Conservation (phyloP, 139 green algal genomes). For the Yamagishiella unicocca region DNA sequence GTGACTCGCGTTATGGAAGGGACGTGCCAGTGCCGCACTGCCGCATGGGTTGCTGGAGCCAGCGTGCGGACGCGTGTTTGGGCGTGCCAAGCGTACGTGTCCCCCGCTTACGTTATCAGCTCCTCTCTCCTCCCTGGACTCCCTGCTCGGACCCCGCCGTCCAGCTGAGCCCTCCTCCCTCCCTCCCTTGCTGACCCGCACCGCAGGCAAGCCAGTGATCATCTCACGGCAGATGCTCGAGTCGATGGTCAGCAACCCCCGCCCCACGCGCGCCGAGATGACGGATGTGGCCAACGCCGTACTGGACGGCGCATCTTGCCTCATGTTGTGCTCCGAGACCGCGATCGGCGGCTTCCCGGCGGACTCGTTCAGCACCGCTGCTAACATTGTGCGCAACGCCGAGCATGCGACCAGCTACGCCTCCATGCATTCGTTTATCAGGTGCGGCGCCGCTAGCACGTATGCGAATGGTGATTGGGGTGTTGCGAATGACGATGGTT, state of each 20-base stretch:
- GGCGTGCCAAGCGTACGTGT: too few species aligned
- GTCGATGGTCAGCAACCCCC: slow-evolving; percentile 69
- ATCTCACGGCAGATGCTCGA: slow-evolving; percentile 70
- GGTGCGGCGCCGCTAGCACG: slow-evolving; percentile 40
- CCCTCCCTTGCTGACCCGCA: too few species aligned
- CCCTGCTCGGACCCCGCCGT: too few species aligned
- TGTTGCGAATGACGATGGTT: too few species aligned
- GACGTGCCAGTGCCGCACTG: too few species aligned
- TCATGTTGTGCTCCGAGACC: slow-evolving; percentile 76
- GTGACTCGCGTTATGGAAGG: too few species aligned
- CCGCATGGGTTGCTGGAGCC: too few species aligned
- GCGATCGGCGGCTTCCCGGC: slow-evolving; percentile 66
- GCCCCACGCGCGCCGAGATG: slow-evolving; percentile 76
- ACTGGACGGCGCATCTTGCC: slow-evolving; percentile 66
- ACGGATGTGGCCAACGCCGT: slow-evolving; percentile 76
- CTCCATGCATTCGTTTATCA: slow-evolving; percentile 70
- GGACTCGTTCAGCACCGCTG: slow-evolving; percentile 59
- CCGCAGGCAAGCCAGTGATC: slow-evolving; percentile 67
- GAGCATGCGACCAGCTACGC: slow-evolving; percentile 72
- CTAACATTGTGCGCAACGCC: slow-evolving; percentile 67
- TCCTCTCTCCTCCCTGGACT: too few species aligned
- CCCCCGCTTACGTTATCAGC: too few species aligned
- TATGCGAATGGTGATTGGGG: too few species aligned
- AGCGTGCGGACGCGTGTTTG: too few species aligned
- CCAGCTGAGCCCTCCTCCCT: too few species aligned